Evolutionary conservation across 768 basidiomycete species (phyloP).

Genomic region (Leccinum boreale): DNA sequence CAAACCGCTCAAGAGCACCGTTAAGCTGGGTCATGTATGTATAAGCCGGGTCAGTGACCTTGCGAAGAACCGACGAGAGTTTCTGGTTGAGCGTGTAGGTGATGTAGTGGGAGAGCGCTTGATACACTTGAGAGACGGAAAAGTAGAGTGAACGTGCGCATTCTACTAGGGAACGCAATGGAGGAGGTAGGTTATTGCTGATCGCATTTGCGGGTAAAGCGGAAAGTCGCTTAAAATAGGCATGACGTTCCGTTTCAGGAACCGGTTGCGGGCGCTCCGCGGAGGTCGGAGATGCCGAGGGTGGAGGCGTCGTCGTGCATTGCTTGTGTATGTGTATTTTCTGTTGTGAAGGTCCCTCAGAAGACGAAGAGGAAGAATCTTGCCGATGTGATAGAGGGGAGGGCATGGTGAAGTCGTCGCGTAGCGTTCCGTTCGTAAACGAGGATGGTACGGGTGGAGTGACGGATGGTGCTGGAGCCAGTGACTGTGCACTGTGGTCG

Average conservation of each 20-base stretch:
- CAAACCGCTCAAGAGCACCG: constrained; percentile 87
- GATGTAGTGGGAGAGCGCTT: constrained; percentile 84
- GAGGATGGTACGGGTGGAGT: constrained; percentile 10
- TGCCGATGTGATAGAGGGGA: constrained; percentile 42
- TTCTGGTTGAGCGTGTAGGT: constrained; percentile 81
- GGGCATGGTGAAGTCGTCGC: constrained; percentile 35
- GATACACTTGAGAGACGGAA: constrained; percentile 86
- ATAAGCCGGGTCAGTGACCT: constrained; percentile 84
- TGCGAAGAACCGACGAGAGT: constrained; percentile 72
- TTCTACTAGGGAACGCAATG: constrained; percentile 72
- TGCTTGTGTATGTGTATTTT: constrained; percentile 21
- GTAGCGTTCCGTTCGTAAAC: constrained; percentile 11
- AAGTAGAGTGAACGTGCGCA: constrained; percentile 92
- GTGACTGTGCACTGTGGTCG: constrained; percentile 26
- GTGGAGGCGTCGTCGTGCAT: constrained; percentile 30
- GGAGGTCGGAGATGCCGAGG: constrained; percentile 39
- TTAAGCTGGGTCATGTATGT: constrained; percentile 80
- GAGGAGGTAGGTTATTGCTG: constrained; percentile 63
- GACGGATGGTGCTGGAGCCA: constrained; percentile 19
- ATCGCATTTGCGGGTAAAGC: constrained; percentile 61
- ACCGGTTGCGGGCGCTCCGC: constrained; percentile 37
- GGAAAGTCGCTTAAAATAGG: constrained; percentile 92
- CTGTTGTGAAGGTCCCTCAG: constrained; percentile 26
- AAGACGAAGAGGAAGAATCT: constrained; percentile 43
- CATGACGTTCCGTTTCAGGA: constrained; percentile 76